phyloP scores from a whole-genome alignment of 306 rosid species.

The Dryas octopetala region DNA sequence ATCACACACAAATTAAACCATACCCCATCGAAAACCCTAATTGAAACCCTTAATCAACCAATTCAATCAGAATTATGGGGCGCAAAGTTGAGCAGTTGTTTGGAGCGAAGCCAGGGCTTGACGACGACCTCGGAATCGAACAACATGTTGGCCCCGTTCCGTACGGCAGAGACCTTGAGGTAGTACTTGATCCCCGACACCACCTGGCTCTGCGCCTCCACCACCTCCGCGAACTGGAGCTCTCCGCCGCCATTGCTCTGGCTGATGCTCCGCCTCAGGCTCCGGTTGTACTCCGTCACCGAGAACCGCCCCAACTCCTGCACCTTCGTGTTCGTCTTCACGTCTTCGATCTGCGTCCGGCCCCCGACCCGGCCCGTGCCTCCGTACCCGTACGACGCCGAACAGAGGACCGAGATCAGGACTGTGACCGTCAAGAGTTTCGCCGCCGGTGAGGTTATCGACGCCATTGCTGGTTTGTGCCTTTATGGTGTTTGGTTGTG shows the following conservation, averaged over 20 bases:
- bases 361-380: slow-evolving; percentile 46
- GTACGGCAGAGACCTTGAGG: slow-evolving; percentile 40
- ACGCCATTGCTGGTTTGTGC: slow-evolving; percentile 14
- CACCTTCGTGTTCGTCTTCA: slow-evolving; percentile 56
- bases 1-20: too few relatives aligned
- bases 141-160: slow-evolving; percentile 34
- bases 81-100: slow-evolving; percentile 48
- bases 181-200: slow-evolving; percentile 71
- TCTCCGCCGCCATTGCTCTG: slow-evolving; percentile 11
- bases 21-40: too few relatives aligned
- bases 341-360: slow-evolving; percentile 44
- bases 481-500: not conserved
- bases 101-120: slow-evolving; percentile 62
- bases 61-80: slow-evolving; percentile 25
- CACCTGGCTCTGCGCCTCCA: slow-evolving; percentile 75
- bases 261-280: not conserved
- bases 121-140: slow-evolving; percentile 67
- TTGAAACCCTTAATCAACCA: too few relatives aligned
- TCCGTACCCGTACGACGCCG: slow-evolving; percentile 28
- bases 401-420: slow-evolving; percentile 13
- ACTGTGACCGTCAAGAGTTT: slow-evolving; percentile 13
- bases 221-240: slow-evolving; percentile 56
- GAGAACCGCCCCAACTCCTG: slow-evolving; percentile 74
- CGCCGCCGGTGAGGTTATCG: slow-evolving; percentile 30
- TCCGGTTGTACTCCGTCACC: slow-evolving; percentile 66